Conservation (phyloP, 768 basidiomycete genomes). For the Leccinum rimulosum region DNA sequence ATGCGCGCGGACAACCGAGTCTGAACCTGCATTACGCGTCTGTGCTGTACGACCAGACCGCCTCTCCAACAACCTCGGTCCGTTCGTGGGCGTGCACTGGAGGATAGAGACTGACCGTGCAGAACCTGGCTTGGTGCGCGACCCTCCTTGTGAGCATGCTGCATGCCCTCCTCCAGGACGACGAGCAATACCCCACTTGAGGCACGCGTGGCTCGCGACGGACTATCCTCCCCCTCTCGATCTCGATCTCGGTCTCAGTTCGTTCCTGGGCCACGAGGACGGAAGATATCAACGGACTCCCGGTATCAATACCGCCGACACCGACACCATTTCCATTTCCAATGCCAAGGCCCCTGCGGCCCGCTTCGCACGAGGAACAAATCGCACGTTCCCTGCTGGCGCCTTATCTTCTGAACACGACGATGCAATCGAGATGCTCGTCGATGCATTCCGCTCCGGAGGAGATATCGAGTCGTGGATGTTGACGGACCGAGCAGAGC, state of each 20-base stretch:
- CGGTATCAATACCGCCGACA: background rate
- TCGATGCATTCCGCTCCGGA: slow-evolving; percentile 40
- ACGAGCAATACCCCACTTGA: slow-evolving; percentile 28
- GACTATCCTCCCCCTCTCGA: slow-evolving; percentile 44
- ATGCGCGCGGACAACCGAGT: too few species aligned
- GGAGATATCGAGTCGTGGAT: slow-evolving; percentile 42
- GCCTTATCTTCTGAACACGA: slow-evolving; percentile 41
- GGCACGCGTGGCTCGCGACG: slow-evolving; percentile 54
- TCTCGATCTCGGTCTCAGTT: background rate
- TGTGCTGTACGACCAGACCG: slow-evolving; percentile 34
- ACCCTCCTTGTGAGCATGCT: slow-evolving; percentile 47
- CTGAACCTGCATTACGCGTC: slow-evolving; percentile 42
- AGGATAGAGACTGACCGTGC: slow-evolving; percentile 49
- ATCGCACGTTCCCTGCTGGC: slow-evolving; percentile 43
- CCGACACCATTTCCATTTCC: background rate
- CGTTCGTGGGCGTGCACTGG: slow-evolving; percentile 57
- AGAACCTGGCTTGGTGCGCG: slow-evolving; percentile 47
- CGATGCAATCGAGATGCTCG: slow-evolving; percentile 43
- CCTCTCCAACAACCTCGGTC: slow-evolving; percentile 33
- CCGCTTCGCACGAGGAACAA: slow-evolving; percentile 17
- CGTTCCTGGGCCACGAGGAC: background rate
- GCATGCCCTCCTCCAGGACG: slow-evolving; percentile 30
- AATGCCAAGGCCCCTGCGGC: background rate
- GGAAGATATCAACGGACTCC: background rate
- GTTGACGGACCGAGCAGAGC: slow-evolving; percentile 44